Evolutionary conservation across 495 filamentous ascomycete species (phyloP), one percentile per base, ranked within the genome.

Genomic region (Xylaria flabelliformis): DNA sequence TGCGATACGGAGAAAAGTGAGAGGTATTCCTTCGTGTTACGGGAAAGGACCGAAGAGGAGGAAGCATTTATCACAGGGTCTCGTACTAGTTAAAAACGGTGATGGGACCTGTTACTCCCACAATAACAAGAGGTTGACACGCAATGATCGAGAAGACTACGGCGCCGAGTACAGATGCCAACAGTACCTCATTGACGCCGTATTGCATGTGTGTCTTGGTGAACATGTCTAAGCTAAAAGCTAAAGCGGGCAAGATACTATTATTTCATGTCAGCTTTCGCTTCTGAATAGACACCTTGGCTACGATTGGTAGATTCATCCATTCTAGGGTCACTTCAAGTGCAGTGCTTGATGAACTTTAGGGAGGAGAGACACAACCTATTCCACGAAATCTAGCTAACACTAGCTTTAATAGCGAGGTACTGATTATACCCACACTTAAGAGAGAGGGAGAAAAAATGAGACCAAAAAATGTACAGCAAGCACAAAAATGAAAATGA

Each of bases 91-190:
- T 95, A 74, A 95, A 95, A 24, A 95, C 92, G 19, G 93, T 94
- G 72, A 95, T 95, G 17, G 93, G 93, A 46, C 93, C 93, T 55
- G 93, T 95, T n/a, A 97, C 93, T 48, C 94, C 94, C 29, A 97
- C 94, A 82, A 97, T 97, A 26, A 93, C 91, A 74, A 96, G 77
- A 41, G 93, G 93, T 79, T 96, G 93, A 39, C 91, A 92, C 3
- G 92, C 90, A 55, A 92, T 83, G 17, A 95, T 73, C 7, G 91
- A 84, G 76, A 96, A 96, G 0, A 95, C 93, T 2, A 94, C 87
- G 21, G 92, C 86, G 2, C 91, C 93, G 32, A 95, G 83, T 29
- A 94, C 92, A 19, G 92, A 94, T 1, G 93, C 87, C 70, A 96
- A 83, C 42, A 96, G 83, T 19, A 94, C 92, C 79, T 96, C 93